Percentiles rank a stretch among this genome's conserved stretches.
These are phyloP conservation scores for Artemisia annua DNA, from an alignment of 129 eudicot species.

Conservation along the genomic window DNA sequence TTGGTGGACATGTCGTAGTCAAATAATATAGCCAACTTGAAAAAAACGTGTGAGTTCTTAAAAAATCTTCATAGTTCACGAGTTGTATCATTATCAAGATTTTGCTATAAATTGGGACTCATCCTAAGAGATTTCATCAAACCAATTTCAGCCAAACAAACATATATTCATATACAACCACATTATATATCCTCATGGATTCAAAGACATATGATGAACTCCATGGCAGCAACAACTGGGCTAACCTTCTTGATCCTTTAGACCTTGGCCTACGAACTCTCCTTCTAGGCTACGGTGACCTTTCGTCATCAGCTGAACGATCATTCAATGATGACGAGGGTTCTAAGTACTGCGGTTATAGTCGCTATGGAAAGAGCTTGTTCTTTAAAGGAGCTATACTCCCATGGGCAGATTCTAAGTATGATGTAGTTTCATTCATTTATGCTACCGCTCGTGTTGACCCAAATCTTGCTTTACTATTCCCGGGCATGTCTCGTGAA, in stretches of 20 bases:
- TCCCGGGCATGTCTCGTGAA: slow-evolving; percentile 16
- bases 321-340: slow-evolving; percentile 49
- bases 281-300: slow-evolving; percentile 63
- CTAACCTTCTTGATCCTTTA: slow-evolving; percentile 64
- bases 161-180: neutral
- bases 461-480: slow-evolving; percentile 5
- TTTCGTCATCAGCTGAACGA: slow-evolving; percentile 60
- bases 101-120: no score
- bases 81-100: no score
- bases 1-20: no score
- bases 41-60: no score
- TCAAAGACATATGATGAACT: slow-evolving; percentile 29
- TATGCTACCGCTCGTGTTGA: slow-evolving; percentile 20
- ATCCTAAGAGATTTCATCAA: no score
- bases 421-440: slow-evolving; percentile 34
- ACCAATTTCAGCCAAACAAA: neutral
- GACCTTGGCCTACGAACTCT: slow-evolving; percentile 43
- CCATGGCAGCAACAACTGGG: slow-evolving; percentile 52
- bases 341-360: slow-evolving; percentile 51
- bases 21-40: no score
- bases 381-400: slow-evolving; percentile 33
- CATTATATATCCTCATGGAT: slow-evolving; percentile 3
- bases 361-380: slow-evolving; percentile 18
- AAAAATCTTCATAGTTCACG: no score
- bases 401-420: slow-evolving; percentile 40